phyloP scores from a whole-genome alignment of 2,329 filamentous ascomycete genomes.

The Pleomassaria siparia region DNA sequence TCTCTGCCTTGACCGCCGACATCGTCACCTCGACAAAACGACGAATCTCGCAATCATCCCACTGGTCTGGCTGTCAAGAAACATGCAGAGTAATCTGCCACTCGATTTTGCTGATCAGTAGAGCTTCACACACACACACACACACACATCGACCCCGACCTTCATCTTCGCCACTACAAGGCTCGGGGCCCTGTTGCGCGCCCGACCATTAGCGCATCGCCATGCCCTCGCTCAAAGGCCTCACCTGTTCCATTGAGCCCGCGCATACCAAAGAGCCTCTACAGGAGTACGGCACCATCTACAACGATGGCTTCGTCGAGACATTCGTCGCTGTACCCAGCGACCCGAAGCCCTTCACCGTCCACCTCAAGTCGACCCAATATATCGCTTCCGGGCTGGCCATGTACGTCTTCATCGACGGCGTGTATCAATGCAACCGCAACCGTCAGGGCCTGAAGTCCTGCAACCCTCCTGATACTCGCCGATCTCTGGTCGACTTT shows the following conservation, averaged over 20 bases:
- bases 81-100: no score
- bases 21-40: no score
- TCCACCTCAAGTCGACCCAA: constrained; percentile 51
- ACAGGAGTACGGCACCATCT: constrained; percentile 53
- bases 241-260: constrained; percentile 56
- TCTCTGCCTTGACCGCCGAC: no score
- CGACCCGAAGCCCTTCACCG: constrained; percentile 48
- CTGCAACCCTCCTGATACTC: constrained; percentile 21
- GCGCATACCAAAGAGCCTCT: constrained; percentile 44
- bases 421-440: constrained; percentile 60
- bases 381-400: constrained; percentile 58
- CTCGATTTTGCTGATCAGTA: no score
- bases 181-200: no score
- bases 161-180: no score
- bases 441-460: constrained; percentile 49
- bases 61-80: no score
- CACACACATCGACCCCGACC: no score
- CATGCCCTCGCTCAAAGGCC: constrained; percentile 59
- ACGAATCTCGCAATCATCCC: no score
- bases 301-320: constrained; percentile 55
- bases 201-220: neutral
- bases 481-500: constrained; percentile 49
- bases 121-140: no score
- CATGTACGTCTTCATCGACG: constrained; percentile 60
- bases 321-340: constrained; percentile 55